Evolutionary conservation across 2,329 filamentous ascomycete genomes (phyloP).

Genomic region (Trichoderma sp.): DNA sequence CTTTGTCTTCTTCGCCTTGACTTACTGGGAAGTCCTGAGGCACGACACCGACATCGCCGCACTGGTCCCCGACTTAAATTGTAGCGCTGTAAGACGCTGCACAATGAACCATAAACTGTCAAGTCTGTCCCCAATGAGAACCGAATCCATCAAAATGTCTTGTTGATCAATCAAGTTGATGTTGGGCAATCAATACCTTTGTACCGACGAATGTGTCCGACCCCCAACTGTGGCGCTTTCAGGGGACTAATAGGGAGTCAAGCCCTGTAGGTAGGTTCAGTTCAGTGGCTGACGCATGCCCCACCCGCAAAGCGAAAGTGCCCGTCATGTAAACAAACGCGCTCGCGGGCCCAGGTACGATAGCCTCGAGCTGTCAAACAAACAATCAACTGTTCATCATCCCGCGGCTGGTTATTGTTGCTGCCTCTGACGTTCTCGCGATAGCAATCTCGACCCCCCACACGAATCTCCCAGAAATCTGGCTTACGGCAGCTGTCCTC

Average conservation of each 20-base stretch:
- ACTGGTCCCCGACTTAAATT: too few relatives aligned
- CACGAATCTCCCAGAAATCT: neutral
- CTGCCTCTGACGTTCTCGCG: neutral
- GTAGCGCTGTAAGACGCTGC: too few relatives aligned
- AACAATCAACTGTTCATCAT: slow-evolving; percentile 9
- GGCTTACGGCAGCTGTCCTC: neutral
- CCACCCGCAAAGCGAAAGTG: slow-evolving; percentile 30
- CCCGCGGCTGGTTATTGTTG: neutral
- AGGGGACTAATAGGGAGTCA: slow-evolving; percentile 4
- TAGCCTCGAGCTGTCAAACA: slow-evolving; percentile 4
- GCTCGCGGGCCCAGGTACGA: slow-evolving; percentile 24
- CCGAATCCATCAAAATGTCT: too few relatives aligned
- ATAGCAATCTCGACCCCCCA: neutral
- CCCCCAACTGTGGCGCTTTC: slow-evolving; percentile 2
- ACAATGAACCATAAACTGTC: too few relatives aligned
- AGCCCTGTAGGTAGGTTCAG: neutral
- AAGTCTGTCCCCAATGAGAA: too few relatives aligned
- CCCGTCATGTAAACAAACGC: slow-evolving; percentile 40
- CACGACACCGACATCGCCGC: too few relatives aligned
- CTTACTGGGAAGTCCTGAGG: too few relatives aligned
- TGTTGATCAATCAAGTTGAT: too few relatives aligned
- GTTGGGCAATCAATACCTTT: neutral
- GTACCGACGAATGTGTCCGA: neutral
- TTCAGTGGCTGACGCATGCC: slow-evolving; percentile 14
- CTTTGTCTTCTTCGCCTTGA: too few relatives aligned